These are phyloP conservation scores for Pseudogymnoascus sp. DNA, from an alignment of 2,329 filamentous ascomycete genomes.

Conservation along the genomic window DNA sequence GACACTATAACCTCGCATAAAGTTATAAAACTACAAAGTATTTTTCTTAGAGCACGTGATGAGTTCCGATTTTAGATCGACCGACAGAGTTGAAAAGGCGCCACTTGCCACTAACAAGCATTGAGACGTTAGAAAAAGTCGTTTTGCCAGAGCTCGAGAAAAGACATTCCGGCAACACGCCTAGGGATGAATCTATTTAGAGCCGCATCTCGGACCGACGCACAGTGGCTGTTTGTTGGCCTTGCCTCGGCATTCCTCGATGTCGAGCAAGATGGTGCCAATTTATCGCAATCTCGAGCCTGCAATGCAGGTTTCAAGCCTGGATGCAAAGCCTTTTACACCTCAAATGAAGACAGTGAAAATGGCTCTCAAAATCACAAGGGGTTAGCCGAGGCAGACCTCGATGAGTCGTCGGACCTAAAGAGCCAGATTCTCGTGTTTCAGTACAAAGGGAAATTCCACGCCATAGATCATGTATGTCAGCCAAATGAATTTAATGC, in stretches of 20 bases:
- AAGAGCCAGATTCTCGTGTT: constrained; percentile 58
- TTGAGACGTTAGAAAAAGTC: background rate
- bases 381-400: constrained; percentile 24
- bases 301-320: constrained; percentile 36
- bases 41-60: background rate
- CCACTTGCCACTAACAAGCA: background rate
- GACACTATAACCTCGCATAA: background rate
- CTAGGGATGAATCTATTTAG: background rate
- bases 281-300: background rate
- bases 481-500: background rate
- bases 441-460: constrained; percentile 52
- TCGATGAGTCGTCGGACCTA: constrained; percentile 28
- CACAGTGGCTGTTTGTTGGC: background rate
- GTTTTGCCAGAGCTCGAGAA: too few species aligned
- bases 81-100: background rate
- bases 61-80: background rate
- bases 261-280: background rate
- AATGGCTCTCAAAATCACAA: constrained; percentile 21
- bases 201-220: background rate
- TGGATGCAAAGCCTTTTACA: constrained; percentile 51
- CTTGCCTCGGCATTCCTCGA: background rate
- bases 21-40: background rate
- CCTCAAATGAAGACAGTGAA: constrained; percentile 34
- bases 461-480: constrained; percentile 60
- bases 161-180: background rate